phyloP scores from a whole-genome alignment of 768 basidiomycete species.

The Suillus luteus region DNA sequence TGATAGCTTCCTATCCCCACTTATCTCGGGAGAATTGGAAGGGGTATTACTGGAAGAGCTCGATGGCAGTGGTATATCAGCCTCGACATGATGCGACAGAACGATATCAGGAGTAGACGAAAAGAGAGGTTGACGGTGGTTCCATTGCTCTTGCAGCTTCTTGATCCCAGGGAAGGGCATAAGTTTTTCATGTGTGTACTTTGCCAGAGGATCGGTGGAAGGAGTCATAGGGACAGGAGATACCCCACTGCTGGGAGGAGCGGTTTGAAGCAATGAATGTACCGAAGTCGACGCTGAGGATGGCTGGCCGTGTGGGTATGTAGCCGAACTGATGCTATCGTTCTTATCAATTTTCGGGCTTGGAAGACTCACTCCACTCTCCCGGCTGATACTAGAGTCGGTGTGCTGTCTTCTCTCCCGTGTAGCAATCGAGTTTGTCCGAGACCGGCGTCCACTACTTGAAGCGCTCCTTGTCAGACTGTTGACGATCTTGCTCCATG shows the following conservation, averaged over 20 bases:
- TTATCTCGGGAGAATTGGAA: conserved; percentile 50
- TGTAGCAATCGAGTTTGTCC: conserved; percentile 72
- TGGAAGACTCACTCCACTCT: conserved; percentile 72
- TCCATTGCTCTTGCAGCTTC: conserved; percentile 71
- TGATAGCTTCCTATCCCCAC: conserved; percentile 62
- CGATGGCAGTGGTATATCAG: conserved; percentile 43
- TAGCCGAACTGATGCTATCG: conserved; percentile 36
- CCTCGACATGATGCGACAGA: conserved; percentile 47
- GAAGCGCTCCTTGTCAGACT: conserved; percentile 69
- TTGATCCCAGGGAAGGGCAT: conserved; percentile 90
- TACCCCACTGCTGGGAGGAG: conserved; percentile 54
- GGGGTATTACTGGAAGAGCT: conserved; percentile 53
- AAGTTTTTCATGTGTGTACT: conserved; percentile 76
- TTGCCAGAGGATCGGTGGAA: conserved; percentile 60
- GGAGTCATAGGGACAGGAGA: conserved; percentile 83
- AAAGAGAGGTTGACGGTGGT: conserved; percentile 51
- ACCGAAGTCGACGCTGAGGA: conserved; percentile 68
- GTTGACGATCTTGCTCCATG: conserved; percentile 76
- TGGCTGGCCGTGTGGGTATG: conserved; percentile 52
- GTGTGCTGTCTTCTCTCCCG: conserved; percentile 69
- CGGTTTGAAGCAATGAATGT: conserved; percentile 59
- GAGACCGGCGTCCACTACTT: conserved; percentile 70
- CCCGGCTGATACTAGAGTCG: conserved; percentile 72
- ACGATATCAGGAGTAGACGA: conserved; percentile 52
- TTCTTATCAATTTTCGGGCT: conserved; percentile 62